A percentile compares a stretch with the other conserved stretches of the same genome.
phyloP scores from a whole-genome alignment of 164 flowering plant genomes.

The Tinospora cordifolia region DNA sequence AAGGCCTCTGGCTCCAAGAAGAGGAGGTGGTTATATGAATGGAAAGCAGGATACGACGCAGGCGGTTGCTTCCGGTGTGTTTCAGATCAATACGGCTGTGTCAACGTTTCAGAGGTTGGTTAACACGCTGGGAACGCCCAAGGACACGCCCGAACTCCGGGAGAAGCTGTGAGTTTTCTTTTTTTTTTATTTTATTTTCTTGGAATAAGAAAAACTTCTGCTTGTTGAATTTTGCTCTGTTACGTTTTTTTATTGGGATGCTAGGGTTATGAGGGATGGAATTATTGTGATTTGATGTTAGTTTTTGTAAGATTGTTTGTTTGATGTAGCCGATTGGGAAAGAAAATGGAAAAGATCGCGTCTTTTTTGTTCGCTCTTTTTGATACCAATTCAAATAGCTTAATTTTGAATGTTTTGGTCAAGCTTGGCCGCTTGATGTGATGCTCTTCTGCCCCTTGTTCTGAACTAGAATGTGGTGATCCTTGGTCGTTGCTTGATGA shows the following conservation, averaged over 20 bases:
- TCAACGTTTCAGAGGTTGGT: slow-evolving; percentile 54
- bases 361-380: not conserved
- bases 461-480: not conserved
- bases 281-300: not conserved
- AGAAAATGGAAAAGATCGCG: too few relatives aligned
- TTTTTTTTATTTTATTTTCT: too few relatives aligned
- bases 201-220: not conserved
- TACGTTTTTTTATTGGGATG: not conserved
- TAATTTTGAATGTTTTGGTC: not conserved
- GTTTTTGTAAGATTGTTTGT: not conserved
- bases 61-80: slow-evolving; percentile 52
- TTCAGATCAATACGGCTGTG: slow-evolving; percentile 57
- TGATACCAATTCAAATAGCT: not conserved
- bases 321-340: not conserved
- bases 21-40: slow-evolving; percentile 21
- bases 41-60: slow-evolving; percentile 42
- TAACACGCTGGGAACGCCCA: slow-evolving; percentile 57
- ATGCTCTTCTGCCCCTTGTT: not conserved
- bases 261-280: not conserved
- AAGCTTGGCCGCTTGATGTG: not conserved
- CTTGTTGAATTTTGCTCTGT: not conserved
- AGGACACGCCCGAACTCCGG: slow-evolving; percentile 53
- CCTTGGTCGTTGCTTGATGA: too few relatives aligned
- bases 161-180: slow-evolving; percentile 46
- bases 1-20: slow-evolving; percentile 19